Evolutionary conservation across 2,329 filamentous ascomycete species (phyloP).

Genomic region (Stachybotrys elegans): DNA sequence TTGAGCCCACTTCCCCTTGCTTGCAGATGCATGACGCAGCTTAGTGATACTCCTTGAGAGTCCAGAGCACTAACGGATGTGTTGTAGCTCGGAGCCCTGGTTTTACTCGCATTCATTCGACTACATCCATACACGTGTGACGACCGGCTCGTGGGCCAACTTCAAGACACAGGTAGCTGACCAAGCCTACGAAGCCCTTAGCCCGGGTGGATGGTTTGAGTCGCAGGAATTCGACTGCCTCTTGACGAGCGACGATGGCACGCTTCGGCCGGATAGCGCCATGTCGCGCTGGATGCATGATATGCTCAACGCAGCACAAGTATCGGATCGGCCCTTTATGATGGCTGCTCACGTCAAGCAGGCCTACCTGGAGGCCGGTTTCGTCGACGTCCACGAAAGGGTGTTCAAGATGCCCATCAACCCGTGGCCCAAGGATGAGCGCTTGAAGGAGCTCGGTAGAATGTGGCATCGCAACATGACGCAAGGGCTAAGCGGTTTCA

Average conservation of each 20-base stretch:
- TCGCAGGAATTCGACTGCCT: constrained; percentile 41
- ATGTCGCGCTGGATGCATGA: constrained; percentile 35
- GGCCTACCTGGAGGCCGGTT: constrained; percentile 43
- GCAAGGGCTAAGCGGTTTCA: constrained; percentile 40
- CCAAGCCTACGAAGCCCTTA: constrained; percentile 43
- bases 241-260: constrained; percentile 39
- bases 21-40: no score
- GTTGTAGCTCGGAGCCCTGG: constrained; percentile 42
- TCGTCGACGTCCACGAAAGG: constrained; percentile 48
- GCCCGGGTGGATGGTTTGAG: constrained; percentile 51
- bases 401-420: constrained; percentile 51
- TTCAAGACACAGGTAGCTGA: constrained; percentile 45
- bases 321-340: constrained; percentile 31
- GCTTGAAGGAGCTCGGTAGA: constrained; percentile 36
- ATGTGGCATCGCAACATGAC: constrained; percentile 40
- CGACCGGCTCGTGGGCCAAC: constrained; percentile 43
- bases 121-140: constrained; percentile 48
- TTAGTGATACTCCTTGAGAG: no score
- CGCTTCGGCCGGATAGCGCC: constrained; percentile 30
- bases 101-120: constrained; percentile 49
- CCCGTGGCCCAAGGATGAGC: constrained; percentile 44
- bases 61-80: no score
- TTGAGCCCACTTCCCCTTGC: not conserved
- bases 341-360: constrained; percentile 27
- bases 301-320: constrained; percentile 30